Base-by-base conservation (phyloP, 306 rosid genomes). In the Quillaja saponaria region DNA sequence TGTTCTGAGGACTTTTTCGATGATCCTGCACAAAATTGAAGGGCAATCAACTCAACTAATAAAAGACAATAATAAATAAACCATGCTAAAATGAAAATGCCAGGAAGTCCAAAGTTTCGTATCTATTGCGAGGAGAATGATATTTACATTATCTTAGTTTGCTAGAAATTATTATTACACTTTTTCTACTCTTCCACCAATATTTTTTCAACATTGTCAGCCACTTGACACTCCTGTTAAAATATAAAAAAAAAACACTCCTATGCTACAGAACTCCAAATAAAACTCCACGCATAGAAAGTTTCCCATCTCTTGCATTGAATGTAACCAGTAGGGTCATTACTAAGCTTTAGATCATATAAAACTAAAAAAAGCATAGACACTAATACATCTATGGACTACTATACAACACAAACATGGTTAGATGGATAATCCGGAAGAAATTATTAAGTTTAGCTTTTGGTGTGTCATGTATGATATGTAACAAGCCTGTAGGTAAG, bases 1-100 rank as follows among this genome's bases (percentile, higher is more conserved):
- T 88, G 58, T 88, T 88, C 42, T 83, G 90, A 63, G 94, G 94
- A 64, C 70, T 83, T 79, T 81, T 88, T 20, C 82, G 76, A 37
- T 76, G 74, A 71, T 88, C 96, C 94, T 88, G 94, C 81, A 72
- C 34, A 48, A 55, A 13, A 64, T 55, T 60, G 51, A 55, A 57
- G 28, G 42, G 33, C 58, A 64, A 62, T 33, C 60, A 25, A 55
- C 64, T 33, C 60, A 57, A 47, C 34, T 17, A 37, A 11, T 20
- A 55, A 68, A 13, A 16, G 48, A 49, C 11, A 45, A 16, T 63
- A 62, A 28, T 58, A 25, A 28, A 8, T 34, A 65, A 21, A 44
- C 55, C 6, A 13, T 16, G 19, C 59, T 20, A 66, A 60, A 19
- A 45, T 17, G 18, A 5, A 25, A 25, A 18, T 9, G 21, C 39